Evolutionary conservation across 345 rosid genomes (phyloP).

Genomic region (Syzygium aromaticum): DNA sequence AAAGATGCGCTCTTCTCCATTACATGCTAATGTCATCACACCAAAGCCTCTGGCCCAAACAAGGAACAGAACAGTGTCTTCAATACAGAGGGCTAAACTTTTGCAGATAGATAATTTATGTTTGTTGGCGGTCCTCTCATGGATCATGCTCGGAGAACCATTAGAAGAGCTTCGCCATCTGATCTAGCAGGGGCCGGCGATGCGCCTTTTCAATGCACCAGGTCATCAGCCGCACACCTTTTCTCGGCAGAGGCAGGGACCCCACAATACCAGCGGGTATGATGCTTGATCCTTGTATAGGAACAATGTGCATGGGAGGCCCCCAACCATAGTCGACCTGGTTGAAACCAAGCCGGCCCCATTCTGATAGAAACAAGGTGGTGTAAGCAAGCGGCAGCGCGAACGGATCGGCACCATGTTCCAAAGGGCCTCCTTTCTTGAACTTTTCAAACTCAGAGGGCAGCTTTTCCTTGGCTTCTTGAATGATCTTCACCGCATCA

Average conservation of each 20-base stretch:
- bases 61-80: background rate
- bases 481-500: slow-evolving; percentile 39
- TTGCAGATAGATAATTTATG: background rate
- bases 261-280: slow-evolving; percentile 57
- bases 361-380: slow-evolving; percentile 51
- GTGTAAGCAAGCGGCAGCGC: slow-evolving; percentile 38
- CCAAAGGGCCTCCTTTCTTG: slow-evolving; percentile 17
- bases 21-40: background rate
- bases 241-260: slow-evolving; percentile 33
- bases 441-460: slow-evolving; percentile 28
- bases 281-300: slow-evolving; percentile 42
- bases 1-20: background rate
- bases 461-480: slow-evolving; percentile 34
- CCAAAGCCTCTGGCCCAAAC: background rate
- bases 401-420: slow-evolving; percentile 34
- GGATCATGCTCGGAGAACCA: background rate
- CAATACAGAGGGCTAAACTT: background rate
- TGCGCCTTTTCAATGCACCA: slow-evolving; percentile 57
- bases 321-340: slow-evolving; percentile 61
- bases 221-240: slow-evolving; percentile 61
- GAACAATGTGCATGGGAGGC: slow-evolving; percentile 38
- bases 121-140: background rate
- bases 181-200: slow-evolving; percentile 23
- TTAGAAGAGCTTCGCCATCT: slow-evolving; percentile 16
- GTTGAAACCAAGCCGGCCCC: slow-evolving; percentile 62